Conservation (phyloP, 106 monocot genomes). For the Apostasia ramifera region DNA sequence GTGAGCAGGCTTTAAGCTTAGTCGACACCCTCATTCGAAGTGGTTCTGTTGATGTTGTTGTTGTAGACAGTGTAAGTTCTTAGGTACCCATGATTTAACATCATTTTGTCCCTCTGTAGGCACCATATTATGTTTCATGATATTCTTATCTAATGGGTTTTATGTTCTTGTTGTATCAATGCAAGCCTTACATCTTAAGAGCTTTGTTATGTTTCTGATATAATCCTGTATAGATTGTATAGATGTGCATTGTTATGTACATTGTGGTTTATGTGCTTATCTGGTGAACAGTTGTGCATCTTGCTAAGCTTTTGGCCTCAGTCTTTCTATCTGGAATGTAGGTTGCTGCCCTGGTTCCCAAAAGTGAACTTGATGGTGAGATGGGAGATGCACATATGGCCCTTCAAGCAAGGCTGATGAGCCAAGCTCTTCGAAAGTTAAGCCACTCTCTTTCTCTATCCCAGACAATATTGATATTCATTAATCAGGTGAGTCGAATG, state of each 20-base stretch:
- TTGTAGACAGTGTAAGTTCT: slow-evolving; percentile 94
- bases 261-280: too few relatives aligned
- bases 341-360: slow-evolving; percentile 98
- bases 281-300: too few relatives aligned
- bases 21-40: slow-evolving; percentile 95
- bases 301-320: not conserved
- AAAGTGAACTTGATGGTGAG: slow-evolving; percentile 97
- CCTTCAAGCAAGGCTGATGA: slow-evolving; percentile 97
- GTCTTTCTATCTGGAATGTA: slow-evolving; percentile 15
- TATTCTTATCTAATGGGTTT: not conserved
- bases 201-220: too few relatives aligned
- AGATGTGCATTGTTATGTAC: too few relatives aligned
- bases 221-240: too few relatives aligned
- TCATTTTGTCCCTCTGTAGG: too few relatives aligned
- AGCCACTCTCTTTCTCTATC: slow-evolving; percentile 96
- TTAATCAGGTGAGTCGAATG: slow-evolving; percentile 62
- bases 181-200: too few relatives aligned
- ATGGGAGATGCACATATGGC: slow-evolving; percentile 99
- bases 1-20: slow-evolving; percentile 97
- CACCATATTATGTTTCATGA: too few relatives aligned
- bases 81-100: too few relatives aligned
- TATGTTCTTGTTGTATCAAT: too few relatives aligned
- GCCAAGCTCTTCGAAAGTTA: slow-evolving; percentile 97
- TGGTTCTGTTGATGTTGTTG: slow-evolving; percentile 98
- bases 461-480: slow-evolving; percentile 86